Base-by-base conservation (phyloP, 169 alveolate genomes). In the Neospora caninum region DNA sequence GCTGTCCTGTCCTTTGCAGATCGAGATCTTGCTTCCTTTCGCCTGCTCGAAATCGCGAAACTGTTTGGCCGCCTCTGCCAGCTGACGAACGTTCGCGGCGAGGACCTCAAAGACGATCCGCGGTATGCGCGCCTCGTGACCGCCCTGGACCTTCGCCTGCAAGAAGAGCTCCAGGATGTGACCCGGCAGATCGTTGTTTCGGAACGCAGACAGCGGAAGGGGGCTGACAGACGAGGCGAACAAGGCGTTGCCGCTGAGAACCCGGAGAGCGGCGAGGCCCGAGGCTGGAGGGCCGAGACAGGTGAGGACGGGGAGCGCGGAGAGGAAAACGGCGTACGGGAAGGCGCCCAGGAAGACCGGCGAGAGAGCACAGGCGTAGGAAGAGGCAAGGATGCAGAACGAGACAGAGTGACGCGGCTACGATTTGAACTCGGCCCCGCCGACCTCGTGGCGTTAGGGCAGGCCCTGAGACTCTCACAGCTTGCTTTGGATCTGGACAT, bases 51-150 rank as follows among this genome's bases (percentile, higher is more conserved):
- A 36, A 13, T 82, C 39, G 89, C 41, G 69, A 27, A 41, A 31
- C 16, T 82, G 0, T 82, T 82, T 31, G 25, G 20, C 89, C 69
- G 67, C 31, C 10, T 42, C 36, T 29, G 43, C 2, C 38, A 42
- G 39, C 39, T 82, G 89, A 82, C 89, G 13, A 38, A 31, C 25
- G 67, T 82, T 22, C 89, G 64, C 89, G 89, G 89, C 9, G 89
- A 82, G 38, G 67, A 41, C 34, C 89, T 82, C n/a, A 38, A 42
- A 18, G 89, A 82, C 54, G 89, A 82, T 36, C 41, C 43, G 10
- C 64, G 89, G 67, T 82, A 82, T 42, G 69, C 6, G 67, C 2
- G 64, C 38, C 64, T 82, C 43, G 34, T 82, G 7, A 27, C 34
- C 22, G 67, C 67, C 25, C 89, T 82, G 25, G 89, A 82, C 25